Base-by-base conservation (phyloP, 148 eudicot species). In the Nyssa sinensis region DNA sequence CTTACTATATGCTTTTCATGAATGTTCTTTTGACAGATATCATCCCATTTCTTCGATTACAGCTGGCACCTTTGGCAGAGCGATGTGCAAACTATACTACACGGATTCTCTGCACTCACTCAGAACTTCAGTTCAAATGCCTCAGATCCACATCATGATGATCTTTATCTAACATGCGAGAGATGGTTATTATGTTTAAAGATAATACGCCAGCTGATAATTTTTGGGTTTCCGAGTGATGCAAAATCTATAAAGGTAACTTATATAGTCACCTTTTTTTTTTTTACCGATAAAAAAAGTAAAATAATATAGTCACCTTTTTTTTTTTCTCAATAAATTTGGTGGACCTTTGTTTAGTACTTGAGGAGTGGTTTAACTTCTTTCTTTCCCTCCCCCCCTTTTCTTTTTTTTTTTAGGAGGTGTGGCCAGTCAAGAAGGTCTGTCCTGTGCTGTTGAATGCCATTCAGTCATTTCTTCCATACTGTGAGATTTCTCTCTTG, bases 51-150 rank as follows among this genome's bases (percentile, higher is more conserved):
- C 82, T 96, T 96, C 75, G 94, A 96, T 74, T 96, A 90, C 80
- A 79, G 97, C 86, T 96, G 99, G 99, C 91, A 86, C 81, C 94
- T 96, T 62, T 91, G 99, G 97, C 97, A 93, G 88, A 88, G 84
- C 81, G 98, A 96, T 76, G 75, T 89, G 78, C 91, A 88, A 77
- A 82, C 84, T 28, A 83, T 96, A 74, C 80, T 93, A 77, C 91
- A 84, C 34, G 86, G 98, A 55, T 91, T 93, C 76, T 81, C 94
- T 62, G 81, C 81, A 34, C 82, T 96, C 70, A 64, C 76, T 72
- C 93, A 84, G 73, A 88, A 69, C 75, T 64, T 74, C 29, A 78
- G 82, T 53, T 76, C 90, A 71, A 82, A 77, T 84, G 59, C 81
- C 30, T 58, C 73, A 29, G 88, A 87, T 41, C 78, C 78, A 68